phyloP scores from a whole-genome alignment of 257 asterid genomes.

The Solanum ossicruentum region DNA sequence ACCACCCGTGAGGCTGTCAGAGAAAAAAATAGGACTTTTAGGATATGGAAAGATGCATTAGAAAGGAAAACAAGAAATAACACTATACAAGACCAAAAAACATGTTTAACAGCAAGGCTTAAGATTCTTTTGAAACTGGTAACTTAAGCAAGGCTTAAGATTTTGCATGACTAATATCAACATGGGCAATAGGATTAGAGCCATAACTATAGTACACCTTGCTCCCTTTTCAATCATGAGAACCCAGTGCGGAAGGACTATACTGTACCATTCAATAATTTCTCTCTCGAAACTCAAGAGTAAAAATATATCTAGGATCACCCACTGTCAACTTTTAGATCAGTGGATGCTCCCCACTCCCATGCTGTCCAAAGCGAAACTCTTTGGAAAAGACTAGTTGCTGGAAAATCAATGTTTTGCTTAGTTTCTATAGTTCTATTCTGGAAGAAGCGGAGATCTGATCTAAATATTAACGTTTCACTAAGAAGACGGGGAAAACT shows the following conservation, averaged over 20 bases:
- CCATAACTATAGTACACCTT: not conserved
- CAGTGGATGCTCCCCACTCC: not conserved
- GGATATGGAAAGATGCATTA: not conserved
- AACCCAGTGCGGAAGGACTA: not conserved
- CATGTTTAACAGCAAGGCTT: not conserved
- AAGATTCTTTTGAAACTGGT: not conserved
- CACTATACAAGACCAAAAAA: not conserved
- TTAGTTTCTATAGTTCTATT: not conserved
- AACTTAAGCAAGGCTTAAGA: not conserved
- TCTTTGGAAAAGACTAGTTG: not conserved
- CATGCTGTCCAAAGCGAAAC: not conserved
- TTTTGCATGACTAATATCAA: not conserved
- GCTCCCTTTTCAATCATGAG: not conserved
- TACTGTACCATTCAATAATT: not conserved
- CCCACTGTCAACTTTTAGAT: not conserved
- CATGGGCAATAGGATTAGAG: not conserved
- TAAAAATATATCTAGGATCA: not conserved
- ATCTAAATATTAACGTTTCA: not conserved
- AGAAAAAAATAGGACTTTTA: not conserved
- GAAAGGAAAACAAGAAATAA: not conserved
- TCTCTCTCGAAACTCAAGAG: not conserved
- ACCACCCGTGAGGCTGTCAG: conserved; percentile 81
- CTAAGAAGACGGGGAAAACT: not conserved
- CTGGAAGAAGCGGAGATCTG: not conserved
- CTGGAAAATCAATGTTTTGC: not conserved